Evolutionary conservation across 306 rosid genomes (phyloP).

Genomic region (Cucumis hystrix): DNA sequence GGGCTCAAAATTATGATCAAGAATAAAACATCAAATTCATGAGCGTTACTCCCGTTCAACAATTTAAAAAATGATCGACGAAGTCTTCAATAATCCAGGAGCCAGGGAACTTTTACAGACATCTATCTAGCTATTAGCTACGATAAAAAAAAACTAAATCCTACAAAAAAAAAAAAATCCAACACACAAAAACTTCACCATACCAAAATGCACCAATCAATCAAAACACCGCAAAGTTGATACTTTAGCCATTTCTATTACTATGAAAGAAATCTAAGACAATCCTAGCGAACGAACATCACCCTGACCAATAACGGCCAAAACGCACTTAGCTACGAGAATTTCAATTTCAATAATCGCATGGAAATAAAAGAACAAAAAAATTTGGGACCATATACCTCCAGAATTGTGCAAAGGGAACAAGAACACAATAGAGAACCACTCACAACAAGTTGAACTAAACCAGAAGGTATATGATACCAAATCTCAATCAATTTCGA

Average conservation of each 20-base stretch:
- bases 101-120: not conserved
- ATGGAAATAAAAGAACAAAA: not conserved
- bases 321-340: not conserved
- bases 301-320: not conserved
- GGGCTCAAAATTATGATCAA: not conserved
- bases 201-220: not conserved
- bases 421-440: not conserved
- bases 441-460: not conserved
- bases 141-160: not conserved
- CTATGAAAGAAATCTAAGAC: not conserved
- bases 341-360: not conserved
- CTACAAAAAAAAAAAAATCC: not conserved
- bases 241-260: not conserved
- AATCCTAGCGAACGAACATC: not conserved
- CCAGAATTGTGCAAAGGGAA: conserved; percentile 4
- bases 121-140: not conserved
- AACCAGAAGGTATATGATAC: conserved; percentile 8
- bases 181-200: not conserved
- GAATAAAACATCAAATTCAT: not conserved
- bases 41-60: not conserved
- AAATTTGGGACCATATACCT: conserved; percentile 13
- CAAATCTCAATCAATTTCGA: not conserved
- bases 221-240: too few species aligned
- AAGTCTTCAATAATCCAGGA: not conserved
- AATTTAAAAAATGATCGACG: not conserved